Percentiles rank a stretch among this genome's conserved stretches.
Evolutionary conservation across 2,329 filamentous ascomycete species (phyloP).

Genomic region (Rhytidhysteron rufulum): DNA sequence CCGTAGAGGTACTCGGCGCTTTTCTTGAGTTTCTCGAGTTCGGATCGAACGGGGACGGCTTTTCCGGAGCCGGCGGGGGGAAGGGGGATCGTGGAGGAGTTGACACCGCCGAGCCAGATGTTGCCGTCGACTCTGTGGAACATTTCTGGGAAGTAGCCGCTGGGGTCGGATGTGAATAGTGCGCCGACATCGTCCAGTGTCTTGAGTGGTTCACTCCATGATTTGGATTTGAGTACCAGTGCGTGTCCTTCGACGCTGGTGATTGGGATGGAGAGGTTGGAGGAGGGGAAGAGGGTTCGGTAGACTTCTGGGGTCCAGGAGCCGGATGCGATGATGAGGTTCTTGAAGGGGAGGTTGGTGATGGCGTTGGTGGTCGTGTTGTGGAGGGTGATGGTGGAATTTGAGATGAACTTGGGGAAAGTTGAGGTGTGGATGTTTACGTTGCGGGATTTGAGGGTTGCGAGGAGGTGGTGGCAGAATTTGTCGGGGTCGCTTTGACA

Average conservation of each 20-base stretch:
- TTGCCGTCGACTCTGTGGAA: slow-evolving; percentile 44
- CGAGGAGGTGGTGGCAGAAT: slow-evolving; percentile 60
- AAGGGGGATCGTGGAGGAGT: slow-evolving; percentile 54
- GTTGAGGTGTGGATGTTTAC: slow-evolving; percentile 63
- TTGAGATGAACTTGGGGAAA: slow-evolving; percentile 46
- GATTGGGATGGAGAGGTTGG: slow-evolving; percentile 50
- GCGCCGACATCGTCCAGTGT: slow-evolving; percentile 35
- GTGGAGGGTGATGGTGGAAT: slow-evolving; percentile 49
- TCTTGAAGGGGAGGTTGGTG: slow-evolving; percentile 52
- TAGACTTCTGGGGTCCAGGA: slow-evolving; percentile 65
- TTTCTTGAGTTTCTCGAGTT: slow-evolving; percentile 44
- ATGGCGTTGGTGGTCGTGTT: slow-evolving; percentile 43
- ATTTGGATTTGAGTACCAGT: slow-evolving; percentile 57
- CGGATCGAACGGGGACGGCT: slow-evolving; percentile 38
- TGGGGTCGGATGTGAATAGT: slow-evolving; percentile 63
- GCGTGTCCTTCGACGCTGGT: slow-evolving; percentile 63
- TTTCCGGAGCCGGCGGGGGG: slow-evolving; percentile 48
- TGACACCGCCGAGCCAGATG: slow-evolving; percentile 67
- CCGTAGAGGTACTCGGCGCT: slow-evolving; percentile 40
- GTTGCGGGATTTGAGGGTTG: slow-evolving; percentile 52
- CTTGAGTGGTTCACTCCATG: slow-evolving; percentile 42
- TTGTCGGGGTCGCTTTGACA: slow-evolving; percentile 55
- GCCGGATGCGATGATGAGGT: slow-evolving; percentile 61
- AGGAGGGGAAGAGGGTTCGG: slow-evolving; percentile 54
- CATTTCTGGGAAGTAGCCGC: slow-evolving; percentile 61